Evolutionary conservation across 2,329 filamentous ascomycete species (phyloP), one percentile per base, ranked within the genome.

Genomic region (Fusarium chaquense): DNA sequence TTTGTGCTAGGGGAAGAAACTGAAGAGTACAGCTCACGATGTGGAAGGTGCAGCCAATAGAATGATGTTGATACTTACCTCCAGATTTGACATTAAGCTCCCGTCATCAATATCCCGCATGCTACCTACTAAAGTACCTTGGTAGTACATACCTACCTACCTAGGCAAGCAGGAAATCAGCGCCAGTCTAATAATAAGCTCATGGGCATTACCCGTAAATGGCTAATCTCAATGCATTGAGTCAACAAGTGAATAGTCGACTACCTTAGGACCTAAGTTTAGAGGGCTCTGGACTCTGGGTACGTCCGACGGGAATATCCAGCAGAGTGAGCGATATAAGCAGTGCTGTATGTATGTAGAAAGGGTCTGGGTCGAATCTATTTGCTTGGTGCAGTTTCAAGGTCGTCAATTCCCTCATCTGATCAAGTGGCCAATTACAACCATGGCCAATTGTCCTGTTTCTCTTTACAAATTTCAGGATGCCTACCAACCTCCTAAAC

Each of bases 371-470:
- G 66, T 53, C 52, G 58, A 67, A 47, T 67, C 67, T 38, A 70
- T 70, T 52, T 65, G 51, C 57, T 70, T 70, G 56, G 49, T 36
- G 28, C n/a, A 18, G 56, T 69, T 69, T 70, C 67, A 63, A 46
- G 53, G 67, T 62, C 43, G 50, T 60, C 61, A 74, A 74, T 74
- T 73, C 72, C 70, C 72, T 67, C 70, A 74, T 53, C 28, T 45
- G 30, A 53, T 56, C 35, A 32, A 49, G 45, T 43, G 49, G 22
- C 70, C 72, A 72, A 74, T 71, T 56, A 50, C 6, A 18, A 11
- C 7, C 38, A 36, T 36, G 18, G 51, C 60, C 68, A 74, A 69
- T 70, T 69, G 60, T 52, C 32, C 20, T 51, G 38, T 54, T 57
- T 49, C 53, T 24, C 46, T 22, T 26, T 15, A 30, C 53, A 59